A percentile compares a stretch with the other conserved stretches of the same genome.
phyloP scores from a whole-genome alignment of 352 stramenopile genomes.

The Pythium phragmiticola region DNA sequence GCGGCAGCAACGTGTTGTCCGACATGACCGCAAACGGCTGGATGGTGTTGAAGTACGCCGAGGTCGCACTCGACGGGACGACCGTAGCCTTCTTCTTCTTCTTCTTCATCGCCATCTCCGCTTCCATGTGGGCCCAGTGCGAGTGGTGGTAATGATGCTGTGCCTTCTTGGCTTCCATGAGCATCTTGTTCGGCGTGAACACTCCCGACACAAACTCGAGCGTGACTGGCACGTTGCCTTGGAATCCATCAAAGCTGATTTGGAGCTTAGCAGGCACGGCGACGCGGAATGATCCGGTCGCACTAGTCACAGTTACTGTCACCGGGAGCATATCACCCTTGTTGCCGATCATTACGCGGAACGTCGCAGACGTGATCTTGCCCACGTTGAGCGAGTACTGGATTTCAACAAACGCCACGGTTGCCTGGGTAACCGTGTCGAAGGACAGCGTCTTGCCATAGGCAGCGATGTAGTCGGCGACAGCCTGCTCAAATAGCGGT shows the following conservation, averaged over 20 bases:
- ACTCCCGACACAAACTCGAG: constrained; percentile 30
- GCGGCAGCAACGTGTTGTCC: constrained; percentile 25
- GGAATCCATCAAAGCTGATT: constrained; percentile 27
- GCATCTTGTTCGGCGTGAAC: constrained; percentile 26
- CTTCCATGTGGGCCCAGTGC: constrained; percentile 28
- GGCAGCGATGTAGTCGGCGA: constrained; percentile 29
- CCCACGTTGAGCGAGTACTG: constrained; percentile 32
- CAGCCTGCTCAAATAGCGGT: constrained; percentile 25
- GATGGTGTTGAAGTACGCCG: constrained; percentile 33
- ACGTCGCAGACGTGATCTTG: constrained; percentile 29
- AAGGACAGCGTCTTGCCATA: constrained; percentile 31
- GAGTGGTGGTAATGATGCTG: constrained; percentile 15
- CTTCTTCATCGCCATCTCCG: constrained; percentile 25
- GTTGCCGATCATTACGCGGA: constrained; percentile 33
- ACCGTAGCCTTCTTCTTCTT: constrained; percentile 27
- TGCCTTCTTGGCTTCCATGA: constrained; percentile 24
- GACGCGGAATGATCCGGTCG: constrained; percentile 24
- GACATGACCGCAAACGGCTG: constrained; percentile 31
- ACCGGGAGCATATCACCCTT: constrained; percentile 31
- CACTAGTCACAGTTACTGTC: constrained; percentile 11
- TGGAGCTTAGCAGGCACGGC: constrained; percentile 27
- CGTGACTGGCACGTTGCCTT: constrained; percentile 24
- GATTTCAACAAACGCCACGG: constrained; percentile 24
- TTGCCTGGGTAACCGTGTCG: constrained; percentile 19
- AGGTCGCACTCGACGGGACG: constrained; percentile 18